Evolutionary conservation across 345 rosid genomes (phyloP), one percentile per base, ranked within the genome.

Genomic region (Barbarea vulgaris): DNA sequence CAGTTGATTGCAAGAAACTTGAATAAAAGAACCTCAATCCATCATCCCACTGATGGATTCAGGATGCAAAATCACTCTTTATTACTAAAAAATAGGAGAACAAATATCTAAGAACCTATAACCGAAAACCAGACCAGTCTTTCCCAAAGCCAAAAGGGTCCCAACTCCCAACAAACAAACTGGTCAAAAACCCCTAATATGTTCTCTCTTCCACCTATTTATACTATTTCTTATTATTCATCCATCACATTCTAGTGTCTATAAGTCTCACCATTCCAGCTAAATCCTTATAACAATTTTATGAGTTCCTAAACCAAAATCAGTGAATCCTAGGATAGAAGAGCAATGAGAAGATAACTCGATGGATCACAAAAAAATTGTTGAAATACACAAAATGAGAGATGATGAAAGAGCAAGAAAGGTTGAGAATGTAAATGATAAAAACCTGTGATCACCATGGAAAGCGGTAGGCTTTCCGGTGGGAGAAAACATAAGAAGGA

Each of bases 401-500:
- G 11, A 27, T 52, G 41, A 74, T 28, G 9, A 30, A 64, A 53
- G 14, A 28, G 24, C 1, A 53, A 27, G 0, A 57, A 33, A 75
- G 10, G 0, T 18, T 9, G 30, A 31, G 60, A 64, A 47, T 52
- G 17, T 10, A 7, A 3, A 3, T 1, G 61, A 37, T 4, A 7
- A 3, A 0, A 74, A 91, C 98, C 96, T 91, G 80, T 82, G 82
- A 51, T 87, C 87, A 67, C 97, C 93, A 64, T 87, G 87, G 79
- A 87, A 89, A 60, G 89, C 67, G 9, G 89, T 84, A 74, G 97
- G 86, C 82, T 63, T 82, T 69, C 88, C 98, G 1, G 85, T 89
- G 0, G 97, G 98, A 80, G 96, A 89, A 80, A 89, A 91, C 96
- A 89, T 88, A 71, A 94, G 87, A 82, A 91, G 91, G 79, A 88